Conservation (phyloP, 331 rosid genomes). For the Malus hybrid region DNA sequence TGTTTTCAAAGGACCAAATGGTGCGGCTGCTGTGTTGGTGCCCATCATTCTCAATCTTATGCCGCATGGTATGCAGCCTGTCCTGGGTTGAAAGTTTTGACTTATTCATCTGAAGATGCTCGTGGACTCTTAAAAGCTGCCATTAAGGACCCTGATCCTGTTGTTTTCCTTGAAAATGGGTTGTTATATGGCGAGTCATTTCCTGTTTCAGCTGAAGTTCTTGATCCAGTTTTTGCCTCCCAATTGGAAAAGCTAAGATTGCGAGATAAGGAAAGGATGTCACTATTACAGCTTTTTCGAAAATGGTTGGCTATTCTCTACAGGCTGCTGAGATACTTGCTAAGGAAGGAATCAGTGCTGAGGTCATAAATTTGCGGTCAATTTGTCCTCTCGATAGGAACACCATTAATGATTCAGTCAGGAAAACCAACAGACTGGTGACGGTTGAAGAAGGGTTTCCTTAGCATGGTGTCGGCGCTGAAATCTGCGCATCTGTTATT, state of each 20-base stretch:
- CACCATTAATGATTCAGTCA: constrained; percentile 81
- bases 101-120: constrained; percentile 95
- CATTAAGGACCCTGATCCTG: constrained; percentile 97
- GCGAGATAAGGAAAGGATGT: constrained; percentile 98
- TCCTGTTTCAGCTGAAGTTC: constrained; percentile 83
- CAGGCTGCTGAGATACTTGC: constrained; percentile 87
- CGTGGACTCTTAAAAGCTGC: constrained; percentile 98
- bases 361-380: constrained; percentile 86
- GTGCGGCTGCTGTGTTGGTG: constrained; percentile 99
- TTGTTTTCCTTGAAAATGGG: constrained; percentile 95
- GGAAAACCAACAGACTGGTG: constrained; percentile 86
- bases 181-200: constrained; percentile 93
- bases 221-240: constrained; percentile 94
- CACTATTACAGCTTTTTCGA: constrained; percentile 91
- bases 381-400: constrained; percentile 93
- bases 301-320: constrained; percentile 91
- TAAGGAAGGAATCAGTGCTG: constrained; percentile 90
- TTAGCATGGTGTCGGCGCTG: constrained; percentile 98
- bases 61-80: constrained; percentile 80
- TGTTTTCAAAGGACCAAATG: constrained; percentile 99
- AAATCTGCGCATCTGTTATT: constrained; percentile 83
- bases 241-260: constrained; percentile 98
- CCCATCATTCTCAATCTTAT: constrained; percentile 97
- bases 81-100: constrained; percentile 91
- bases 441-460: constrained; percentile 99